Base-by-base conservation (phyloP, 805 yeast genomes). In the Lipomyces lipofer region DNA sequence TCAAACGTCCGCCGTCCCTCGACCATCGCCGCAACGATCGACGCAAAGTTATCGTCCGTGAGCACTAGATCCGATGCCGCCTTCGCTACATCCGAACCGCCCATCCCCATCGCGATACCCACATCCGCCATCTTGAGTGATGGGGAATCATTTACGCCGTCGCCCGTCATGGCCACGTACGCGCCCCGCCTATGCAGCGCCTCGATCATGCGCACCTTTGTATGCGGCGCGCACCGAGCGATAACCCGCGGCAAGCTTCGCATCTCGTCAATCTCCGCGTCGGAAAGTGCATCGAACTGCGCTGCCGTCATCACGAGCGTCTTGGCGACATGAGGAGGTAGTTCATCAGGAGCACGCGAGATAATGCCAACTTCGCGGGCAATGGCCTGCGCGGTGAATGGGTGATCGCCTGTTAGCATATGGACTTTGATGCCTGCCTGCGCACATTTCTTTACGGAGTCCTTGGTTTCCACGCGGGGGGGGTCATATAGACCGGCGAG, bases 61-160 rank as follows among this genome's bases (percentile, higher is more conserved):
- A 86, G 75, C 15, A 86, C 87, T 68, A 86, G 84, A 68, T 86
- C 92, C 43, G 86, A 77, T 4, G 90, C 89, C 67, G 85, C 88
- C 68, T 86, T 86, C n/a, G 92, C 92, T 38, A 86, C 92, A 72
- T 86, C 92, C 10, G 88, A 82, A 4, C 92, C 92, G 57, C 84
- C 80, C 72, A 81, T 74, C 44, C 92, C 92, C 92, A 86, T 86
- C 9, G 92, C 89, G 68, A 86, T 85, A 61, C 92, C 92, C 52
- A 86, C 88, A 69, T 86, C 90, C 2, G 92, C 85, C 60, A 75
- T 81, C 67, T 85, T 85, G 70, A 86, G 73, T 32, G 86, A 80
- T 24, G 92, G 92, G 1, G 90, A 84, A 67, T 86, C 92, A 67
- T 86, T 86, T 43, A 86, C 91, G 59, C 92, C 92, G 68, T 86